These are phyloP conservation scores for Fusarium subtropicale DNA, from an alignment of 2,329 filamentous ascomycete genomes.

Conservation along the genomic window DNA sequence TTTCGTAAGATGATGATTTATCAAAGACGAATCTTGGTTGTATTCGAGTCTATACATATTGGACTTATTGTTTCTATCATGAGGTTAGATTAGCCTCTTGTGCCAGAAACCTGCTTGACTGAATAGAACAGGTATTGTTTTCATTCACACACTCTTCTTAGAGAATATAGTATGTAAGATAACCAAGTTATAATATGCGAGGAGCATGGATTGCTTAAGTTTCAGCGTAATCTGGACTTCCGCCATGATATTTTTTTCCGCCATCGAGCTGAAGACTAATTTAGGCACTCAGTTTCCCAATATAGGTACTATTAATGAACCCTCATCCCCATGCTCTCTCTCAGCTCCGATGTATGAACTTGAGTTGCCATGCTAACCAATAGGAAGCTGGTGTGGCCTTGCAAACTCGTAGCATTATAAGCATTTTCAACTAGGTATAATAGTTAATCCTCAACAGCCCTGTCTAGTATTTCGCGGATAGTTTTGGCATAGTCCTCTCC, in stretches of 20 bases:
- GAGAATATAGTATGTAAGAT: neutral
- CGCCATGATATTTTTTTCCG: neutral
- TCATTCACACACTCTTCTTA: neutral
- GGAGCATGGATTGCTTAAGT: neutral
- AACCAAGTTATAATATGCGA: neutral
- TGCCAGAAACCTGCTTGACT: neutral
- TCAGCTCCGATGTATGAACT: neutral
- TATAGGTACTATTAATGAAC: neutral
- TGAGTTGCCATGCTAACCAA: slow-evolving; percentile 6
- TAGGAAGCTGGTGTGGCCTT: slow-evolving; percentile 10
- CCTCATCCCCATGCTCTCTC: neutral
- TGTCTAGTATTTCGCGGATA: slow-evolving; percentile 47
- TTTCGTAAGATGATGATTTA: neutral
- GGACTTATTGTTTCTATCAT: neutral
- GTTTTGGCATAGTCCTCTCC: slow-evolving; percentile 45
- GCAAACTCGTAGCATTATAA: slow-evolving; percentile 3
- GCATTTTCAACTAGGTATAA: neutral
- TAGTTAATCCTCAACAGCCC: slow-evolving; percentile 35
- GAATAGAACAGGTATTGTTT: neutral
- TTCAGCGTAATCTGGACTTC: neutral
- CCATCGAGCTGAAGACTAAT: neutral
- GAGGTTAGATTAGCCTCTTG: neutral
- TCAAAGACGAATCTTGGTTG: neutral
- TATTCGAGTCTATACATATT: neutral
- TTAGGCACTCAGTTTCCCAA: neutral